Percentiles rank a stretch among this genome's conserved stretches.
These are phyloP conservation scores for Cucurbita moschata DNA, from an alignment of 306 rosid genomes.

Conservation along the genomic window DNA sequence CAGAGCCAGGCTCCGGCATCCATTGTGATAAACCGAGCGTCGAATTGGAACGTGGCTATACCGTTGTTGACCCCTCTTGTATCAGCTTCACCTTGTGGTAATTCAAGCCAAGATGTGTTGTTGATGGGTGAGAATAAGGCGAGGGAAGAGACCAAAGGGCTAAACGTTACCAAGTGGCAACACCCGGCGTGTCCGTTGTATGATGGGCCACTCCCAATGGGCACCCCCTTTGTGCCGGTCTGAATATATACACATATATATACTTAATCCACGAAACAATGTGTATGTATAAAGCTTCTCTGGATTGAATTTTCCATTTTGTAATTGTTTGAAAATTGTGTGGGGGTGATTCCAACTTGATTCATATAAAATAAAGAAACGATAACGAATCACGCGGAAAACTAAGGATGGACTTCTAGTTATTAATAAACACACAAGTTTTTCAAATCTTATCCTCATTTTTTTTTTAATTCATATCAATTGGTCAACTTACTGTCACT, in stretches of 20 bases:
- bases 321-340: background rate
- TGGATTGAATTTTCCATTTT: background rate
- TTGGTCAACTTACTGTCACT: background rate
- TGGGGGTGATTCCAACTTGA: background rate
- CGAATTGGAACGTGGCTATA: slow-evolving; percentile 80
- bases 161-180: slow-evolving; percentile 64
- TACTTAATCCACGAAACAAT: background rate
- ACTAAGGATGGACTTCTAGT: no score
- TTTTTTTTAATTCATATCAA: no score
- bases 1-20: slow-evolving; percentile 81
- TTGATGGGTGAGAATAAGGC: slow-evolving; percentile 11
- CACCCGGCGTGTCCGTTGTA: slow-evolving; percentile 96
- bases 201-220: slow-evolving; percentile 34
- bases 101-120: background rate
- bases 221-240: slow-evolving; percentile 33
- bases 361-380: no score
- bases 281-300: background rate
- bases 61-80: slow-evolving; percentile 70
- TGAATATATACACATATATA: background rate
- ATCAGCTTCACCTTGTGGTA: slow-evolving; percentile 33
- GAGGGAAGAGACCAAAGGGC: slow-evolving; percentile 21
- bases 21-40: slow-evolving; percentile 35
- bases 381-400: no score
- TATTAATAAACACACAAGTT: no score
- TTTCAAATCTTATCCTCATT: no score